Evolutionary conservation across 73 alveolate species (phyloP).

Genomic region (Blepharisma japonicum): DNA sequence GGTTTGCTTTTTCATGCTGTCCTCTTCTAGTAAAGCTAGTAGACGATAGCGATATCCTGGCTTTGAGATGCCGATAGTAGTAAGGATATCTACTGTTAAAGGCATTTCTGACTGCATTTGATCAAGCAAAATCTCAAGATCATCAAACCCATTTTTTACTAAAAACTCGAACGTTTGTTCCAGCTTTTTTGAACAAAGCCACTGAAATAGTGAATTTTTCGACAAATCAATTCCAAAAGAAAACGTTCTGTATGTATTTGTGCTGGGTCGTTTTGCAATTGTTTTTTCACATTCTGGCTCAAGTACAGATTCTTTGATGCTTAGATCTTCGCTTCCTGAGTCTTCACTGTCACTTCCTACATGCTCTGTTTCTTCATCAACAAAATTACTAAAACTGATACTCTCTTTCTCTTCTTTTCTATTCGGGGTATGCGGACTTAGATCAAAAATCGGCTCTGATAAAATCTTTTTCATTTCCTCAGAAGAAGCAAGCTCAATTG

Average conservation of each 20-base stretch:
- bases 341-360: not conserved
- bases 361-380: not conserved
- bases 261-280: not conserved
- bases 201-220: not conserved
- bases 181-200: not conserved
- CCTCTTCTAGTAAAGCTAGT: conserved; percentile 6
- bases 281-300: not conserved
- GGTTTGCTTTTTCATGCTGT: not conserved
- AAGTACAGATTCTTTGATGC: not conserved
- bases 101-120: conserved; percentile 21
- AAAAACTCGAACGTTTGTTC: not conserved
- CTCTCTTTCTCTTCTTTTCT: not conserved
- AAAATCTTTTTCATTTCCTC: conserved; percentile 19
- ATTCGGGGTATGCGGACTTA: not conserved
- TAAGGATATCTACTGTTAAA: not conserved
- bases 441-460: not conserved
- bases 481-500: conserved; percentile 5
- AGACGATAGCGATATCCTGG: conserved; percentile 15
- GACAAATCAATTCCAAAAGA: not conserved
- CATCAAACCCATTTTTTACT: conserved; percentile 1
- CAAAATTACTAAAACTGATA: not conserved
- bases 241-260: not conserved
- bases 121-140: not conserved
- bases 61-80: not conserved
- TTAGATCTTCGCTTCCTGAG: not conserved